Percentiles rank a stretch among this genome's conserved stretches.
phyloP scores from a whole-genome alignment of 345 rosid species.

The Sisymbrium irio region DNA sequence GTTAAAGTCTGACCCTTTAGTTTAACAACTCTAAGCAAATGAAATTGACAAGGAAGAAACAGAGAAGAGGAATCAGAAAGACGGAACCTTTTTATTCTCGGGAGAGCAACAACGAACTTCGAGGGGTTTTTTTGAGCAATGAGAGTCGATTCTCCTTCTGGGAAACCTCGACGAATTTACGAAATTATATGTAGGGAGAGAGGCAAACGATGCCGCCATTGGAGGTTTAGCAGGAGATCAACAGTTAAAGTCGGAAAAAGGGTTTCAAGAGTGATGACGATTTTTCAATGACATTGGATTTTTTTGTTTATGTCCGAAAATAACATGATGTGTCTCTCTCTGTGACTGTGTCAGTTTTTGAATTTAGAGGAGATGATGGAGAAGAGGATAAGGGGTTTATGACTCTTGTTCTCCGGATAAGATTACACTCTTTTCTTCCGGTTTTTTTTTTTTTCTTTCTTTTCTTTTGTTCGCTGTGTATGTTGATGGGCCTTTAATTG shows the following conservation, averaged over 20 bases:
- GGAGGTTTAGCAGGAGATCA: background rate
- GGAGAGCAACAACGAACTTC: constrained; percentile 39
- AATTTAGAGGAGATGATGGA: constrained; percentile 1
- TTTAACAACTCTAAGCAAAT: no score
- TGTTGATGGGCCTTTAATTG: background rate
- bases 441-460: background rate
- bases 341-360: constrained; percentile 10
- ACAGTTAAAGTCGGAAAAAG: background rate
- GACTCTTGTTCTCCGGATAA: constrained; percentile 33
- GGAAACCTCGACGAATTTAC: constrained; percentile 32
- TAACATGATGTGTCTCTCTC: no score
- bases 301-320: constrained; percentile 5
- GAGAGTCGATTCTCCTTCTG: constrained; percentile 29
- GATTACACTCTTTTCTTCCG: constrained; percentile 5
- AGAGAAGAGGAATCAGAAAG: background rate
- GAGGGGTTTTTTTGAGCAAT: constrained; percentile 25
- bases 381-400: constrained; percentile 34
- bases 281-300: constrained; percentile 21
- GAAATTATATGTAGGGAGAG: constrained; percentile 39
- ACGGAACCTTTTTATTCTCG: constrained; percentile 42
- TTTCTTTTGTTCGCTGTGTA: background rate
- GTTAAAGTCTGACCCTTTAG: no score
- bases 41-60: no score
- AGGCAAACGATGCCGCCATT: constrained; percentile 37
- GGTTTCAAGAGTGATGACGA: background rate